Percentiles rank a stretch among this genome's conserved stretches.
phyloP scores from a whole-genome alignment of 768 basidiomycete genomes.

The Boletellus emodensis region DNA sequence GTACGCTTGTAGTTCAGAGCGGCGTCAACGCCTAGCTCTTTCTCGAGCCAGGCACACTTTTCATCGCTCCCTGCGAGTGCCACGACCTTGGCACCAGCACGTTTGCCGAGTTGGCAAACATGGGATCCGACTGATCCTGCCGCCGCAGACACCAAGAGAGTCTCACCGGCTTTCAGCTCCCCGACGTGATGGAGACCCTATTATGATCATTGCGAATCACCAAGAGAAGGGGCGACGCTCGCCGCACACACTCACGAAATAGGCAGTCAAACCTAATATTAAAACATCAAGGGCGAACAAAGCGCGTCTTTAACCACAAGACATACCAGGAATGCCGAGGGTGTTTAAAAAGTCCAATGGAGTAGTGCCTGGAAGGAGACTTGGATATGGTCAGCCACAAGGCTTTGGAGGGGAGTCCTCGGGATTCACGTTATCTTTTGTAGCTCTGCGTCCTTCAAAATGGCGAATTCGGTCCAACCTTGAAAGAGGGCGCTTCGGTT shows the following conservation, averaged over 20 bases:
- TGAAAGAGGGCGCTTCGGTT: not conserved
- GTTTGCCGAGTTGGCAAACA: slow-evolving; percentile 81
- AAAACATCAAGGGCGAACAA: not conserved
- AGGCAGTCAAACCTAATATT: slow-evolving; percentile 76
- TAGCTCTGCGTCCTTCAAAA: slow-evolving; percentile 51
- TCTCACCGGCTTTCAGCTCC: slow-evolving; percentile 78
- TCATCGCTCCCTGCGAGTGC: slow-evolving; percentile 83
- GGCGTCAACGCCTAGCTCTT: slow-evolving; percentile 77
- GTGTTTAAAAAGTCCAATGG: slow-evolving; percentile 78
- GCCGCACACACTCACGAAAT: slow-evolving; percentile 55
- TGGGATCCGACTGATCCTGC: slow-evolving; percentile 87
- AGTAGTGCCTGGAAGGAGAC: slow-evolving; percentile 55
- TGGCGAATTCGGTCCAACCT: slow-evolving; percentile 80
- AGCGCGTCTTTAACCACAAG: not conserved
- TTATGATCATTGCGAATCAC: slow-evolving; percentile 1
- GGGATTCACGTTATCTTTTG: slow-evolving; percentile 52
- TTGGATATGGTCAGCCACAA: slow-evolving; percentile 21
- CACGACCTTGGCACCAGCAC: slow-evolving; percentile 74
- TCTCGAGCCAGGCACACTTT: slow-evolving; percentile 83
- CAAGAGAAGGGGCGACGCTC: not conserved
- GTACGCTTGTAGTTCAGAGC: slow-evolving; percentile 86
- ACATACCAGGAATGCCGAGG: slow-evolving; percentile 68
- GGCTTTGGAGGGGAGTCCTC: not conserved
- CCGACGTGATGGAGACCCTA: slow-evolving; percentile 84
- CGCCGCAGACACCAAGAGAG: slow-evolving; percentile 82